Conservation (phyloP, 257 asterid species). For the Scutellaria galericulata region DNA sequence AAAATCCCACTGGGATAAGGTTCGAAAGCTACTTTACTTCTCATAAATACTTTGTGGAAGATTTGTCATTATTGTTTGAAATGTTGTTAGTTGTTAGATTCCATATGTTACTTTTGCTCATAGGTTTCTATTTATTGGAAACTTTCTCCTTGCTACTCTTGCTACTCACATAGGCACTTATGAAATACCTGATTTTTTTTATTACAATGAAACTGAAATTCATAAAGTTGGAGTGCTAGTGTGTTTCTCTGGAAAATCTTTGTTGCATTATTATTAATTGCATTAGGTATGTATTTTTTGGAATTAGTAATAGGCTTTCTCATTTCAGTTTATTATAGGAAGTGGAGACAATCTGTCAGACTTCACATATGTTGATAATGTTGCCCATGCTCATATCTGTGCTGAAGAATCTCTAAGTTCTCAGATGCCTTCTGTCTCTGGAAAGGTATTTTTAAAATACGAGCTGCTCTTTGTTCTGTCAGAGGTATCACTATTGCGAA, state of each 20-base stretch:
- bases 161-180: background rate
- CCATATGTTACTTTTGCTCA: conserved; percentile 24
- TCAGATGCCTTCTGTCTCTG: conserved; percentile 55
- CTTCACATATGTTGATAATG: conserved; percentile 89
- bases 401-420: conserved; percentile 81
- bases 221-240: conserved; percentile 14
- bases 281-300: conserved; percentile 44
- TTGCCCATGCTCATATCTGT: conserved; percentile 88
- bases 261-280: conserved; percentile 35
- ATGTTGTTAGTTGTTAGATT: conserved; percentile 17
- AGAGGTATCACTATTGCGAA: conserved; percentile 30
- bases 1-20: conserved; percentile 83
- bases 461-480: conserved; percentile 29
- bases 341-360: conserved; percentile 65
- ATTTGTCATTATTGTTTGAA: conserved; percentile 4
- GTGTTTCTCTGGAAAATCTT: conserved; percentile 10
- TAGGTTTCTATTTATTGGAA: conserved; percentile 6
- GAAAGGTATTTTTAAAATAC: conserved; percentile 61
- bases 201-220: conserved; percentile 23
- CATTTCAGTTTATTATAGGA: conserved; percentile 98
- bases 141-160: conserved; percentile 16
- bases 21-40: conserved; percentile 45
- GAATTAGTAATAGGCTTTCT: conserved; percentile 85
- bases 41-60: conserved; percentile 14
- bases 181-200: conserved; percentile 14